Conservation (phyloP, 176 grass and related monocot genomes). For the Musa itinerans region DNA sequence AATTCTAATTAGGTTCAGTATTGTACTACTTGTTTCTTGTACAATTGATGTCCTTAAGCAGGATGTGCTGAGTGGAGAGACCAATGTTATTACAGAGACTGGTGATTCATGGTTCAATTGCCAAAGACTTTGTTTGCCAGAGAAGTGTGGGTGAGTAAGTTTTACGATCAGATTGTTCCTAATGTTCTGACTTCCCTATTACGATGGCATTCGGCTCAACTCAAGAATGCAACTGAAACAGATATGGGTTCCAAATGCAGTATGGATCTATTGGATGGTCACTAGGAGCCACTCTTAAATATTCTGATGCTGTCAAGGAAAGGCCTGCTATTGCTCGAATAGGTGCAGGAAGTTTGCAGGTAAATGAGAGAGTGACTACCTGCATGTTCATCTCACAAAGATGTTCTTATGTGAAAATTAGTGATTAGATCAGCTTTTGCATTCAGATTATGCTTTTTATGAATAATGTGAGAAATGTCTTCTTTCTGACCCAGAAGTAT, state of each 20-base stretch:
- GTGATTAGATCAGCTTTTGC: background rate
- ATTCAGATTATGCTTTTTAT: too few relatives aligned
- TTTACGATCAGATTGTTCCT: background rate
- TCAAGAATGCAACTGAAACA: background rate
- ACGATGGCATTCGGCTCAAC: background rate
- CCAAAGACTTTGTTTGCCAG: constrained; percentile 12
- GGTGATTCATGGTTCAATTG: constrained; percentile 24
- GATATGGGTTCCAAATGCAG: constrained; percentile 22
- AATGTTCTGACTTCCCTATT: background rate
- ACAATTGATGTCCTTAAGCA: background rate
- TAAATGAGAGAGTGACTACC: background rate
- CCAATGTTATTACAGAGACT: constrained; percentile 4
- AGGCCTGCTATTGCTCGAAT: constrained; percentile 15
- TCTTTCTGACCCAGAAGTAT: too few relatives aligned
- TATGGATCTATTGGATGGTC: constrained; percentile 23
- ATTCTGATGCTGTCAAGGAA: constrained; percentile 18
- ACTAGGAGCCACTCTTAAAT: constrained; percentile 17
- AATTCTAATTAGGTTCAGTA: too few relatives aligned
- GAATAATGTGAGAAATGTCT: too few relatives aligned
- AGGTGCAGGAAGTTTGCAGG: constrained; percentile 16
- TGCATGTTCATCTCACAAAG: background rate
- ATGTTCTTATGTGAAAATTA: background rate
- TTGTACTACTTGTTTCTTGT: too few relatives aligned
- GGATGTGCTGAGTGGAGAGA: constrained; percentile 13
- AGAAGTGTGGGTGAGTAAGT: constrained; percentile 12